Base-by-base conservation (phyloP, 225 moss, liverwort and hornwort species). In the Physcomitrium patens region DNA sequence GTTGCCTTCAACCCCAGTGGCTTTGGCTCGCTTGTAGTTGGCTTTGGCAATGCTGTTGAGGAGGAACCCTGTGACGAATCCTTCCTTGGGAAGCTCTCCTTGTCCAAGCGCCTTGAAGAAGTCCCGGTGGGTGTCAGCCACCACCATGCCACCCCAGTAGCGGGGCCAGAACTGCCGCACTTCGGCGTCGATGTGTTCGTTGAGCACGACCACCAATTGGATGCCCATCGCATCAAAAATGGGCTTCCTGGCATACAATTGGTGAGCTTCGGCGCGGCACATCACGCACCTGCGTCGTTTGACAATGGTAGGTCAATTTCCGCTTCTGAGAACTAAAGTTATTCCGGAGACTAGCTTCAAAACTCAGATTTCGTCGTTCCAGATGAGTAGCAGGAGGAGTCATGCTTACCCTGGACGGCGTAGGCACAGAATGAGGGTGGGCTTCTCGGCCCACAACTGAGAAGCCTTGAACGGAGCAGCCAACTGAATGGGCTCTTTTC, bases 261-360 rank as follows among this genome's bases (percentile, higher is more conserved):
- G 87, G 76, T 96, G 94, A 19, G 94, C 94, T 77, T 94, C 94
- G 8, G 92, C 96, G 45, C 91, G 94, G 14, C 94, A 92, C 96
- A 96, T 94, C 31, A 96, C 92, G 63, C 96, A 94, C 37, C 94
- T 96, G 83, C 59, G 27, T 16, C 26, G 19, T 9, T 47, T 58
- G 3, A 58, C 10, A 54, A 37, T 20, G 7, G 17, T 9, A 64
- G 53, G 43, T 18, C 14, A 37, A 2, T 63, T 41, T 3, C 6
- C 4, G 12, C 18, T 24, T 0, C 24, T 60, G 59, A n/a, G 18
- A 60, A 60, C 22, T 63, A 24, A 20, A 63, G 43, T 2, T 9
- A 3, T 0, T 28, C n/a, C 48, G 47, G 8, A 17, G n/a, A 20
- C 17, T 12, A 56, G 8, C 16, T 1, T 18, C 57, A 7, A 18